phyloP scores from a whole-genome alignment of 768 basidiomycete species.

The Kockovaella imperatae region DNA sequence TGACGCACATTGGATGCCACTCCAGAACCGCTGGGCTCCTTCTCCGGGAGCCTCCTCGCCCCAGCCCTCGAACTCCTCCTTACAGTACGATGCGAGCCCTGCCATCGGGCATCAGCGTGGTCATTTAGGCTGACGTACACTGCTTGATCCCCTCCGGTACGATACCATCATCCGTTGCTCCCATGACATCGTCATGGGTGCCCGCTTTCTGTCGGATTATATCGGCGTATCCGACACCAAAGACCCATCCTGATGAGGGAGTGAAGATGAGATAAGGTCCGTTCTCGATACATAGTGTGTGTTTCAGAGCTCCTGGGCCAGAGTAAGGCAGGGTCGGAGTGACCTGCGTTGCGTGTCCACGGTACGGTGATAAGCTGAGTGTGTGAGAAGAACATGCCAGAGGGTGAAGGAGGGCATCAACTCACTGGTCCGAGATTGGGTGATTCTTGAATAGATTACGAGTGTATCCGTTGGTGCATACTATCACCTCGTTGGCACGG shows the following conservation, averaged over 20 bases:
- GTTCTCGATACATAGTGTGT: slow-evolving; percentile 12
- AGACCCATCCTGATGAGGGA: slow-evolving; percentile 10
- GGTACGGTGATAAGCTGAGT: slow-evolving; percentile 12
- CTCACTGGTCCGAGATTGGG: not conserved
- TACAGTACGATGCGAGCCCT: slow-evolving; percentile 23
- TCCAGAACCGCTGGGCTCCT: slow-evolving; percentile 26
- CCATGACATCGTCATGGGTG: slow-evolving; percentile 9
- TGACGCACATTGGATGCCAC: slow-evolving; percentile 23
- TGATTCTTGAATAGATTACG: slow-evolving; percentile 10
- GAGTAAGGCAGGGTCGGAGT: slow-evolving; percentile 14
- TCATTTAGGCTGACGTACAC: slow-evolving; percentile 8
- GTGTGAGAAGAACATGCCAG: not conserved
- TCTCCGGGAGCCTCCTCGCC: slow-evolving; percentile 24
- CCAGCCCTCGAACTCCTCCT: slow-evolving; percentile 22
- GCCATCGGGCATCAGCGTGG: not conserved
- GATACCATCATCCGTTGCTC: slow-evolving; percentile 6
- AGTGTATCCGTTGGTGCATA: slow-evolving; percentile 19
- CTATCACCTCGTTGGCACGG: slow-evolving; percentile 13
- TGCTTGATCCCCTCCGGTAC: slow-evolving; percentile 3
- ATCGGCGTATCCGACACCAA: slow-evolving; percentile 7
- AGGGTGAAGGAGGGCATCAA: not conserved
- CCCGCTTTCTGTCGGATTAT: slow-evolving; percentile 5
- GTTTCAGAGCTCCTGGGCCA: slow-evolving; percentile 6
- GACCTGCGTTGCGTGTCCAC: slow-evolving; percentile 14
- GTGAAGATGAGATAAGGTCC: slow-evolving; percentile 18